These are phyloP conservation scores for Pichia terricola DNA, from an alignment of 1,139 yeast genomes.

Conservation along the genomic window DNA sequence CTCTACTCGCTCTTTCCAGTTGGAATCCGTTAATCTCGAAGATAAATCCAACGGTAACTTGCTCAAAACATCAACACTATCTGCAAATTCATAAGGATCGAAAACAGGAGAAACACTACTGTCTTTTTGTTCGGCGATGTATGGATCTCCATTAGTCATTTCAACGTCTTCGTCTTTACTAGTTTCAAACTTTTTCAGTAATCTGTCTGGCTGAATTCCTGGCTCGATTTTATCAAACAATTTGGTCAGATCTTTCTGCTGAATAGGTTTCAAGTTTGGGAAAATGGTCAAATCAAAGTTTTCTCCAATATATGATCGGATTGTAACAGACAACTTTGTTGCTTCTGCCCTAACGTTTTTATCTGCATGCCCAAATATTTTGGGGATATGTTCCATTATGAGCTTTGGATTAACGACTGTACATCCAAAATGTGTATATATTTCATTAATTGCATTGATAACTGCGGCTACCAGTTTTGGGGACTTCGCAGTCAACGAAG, in stretches of 20 bases:
- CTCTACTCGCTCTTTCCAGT: conserved; percentile 93
- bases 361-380: conserved; percentile 80
- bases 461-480: conserved; percentile 79
- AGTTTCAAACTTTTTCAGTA: conserved; percentile 18
- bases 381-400: conserved; percentile 51
- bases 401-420: conserved; percentile 51
- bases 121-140: conserved; percentile 10
- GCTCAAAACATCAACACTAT: conserved; percentile 51
- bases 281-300: conserved; percentile 52
- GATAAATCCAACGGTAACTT: conserved; percentile 59
- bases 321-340: conserved; percentile 54
- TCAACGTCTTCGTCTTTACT: conserved; percentile 18
- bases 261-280: conserved; percentile 78
- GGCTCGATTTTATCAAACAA: conserved; percentile 47
- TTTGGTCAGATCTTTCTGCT: conserved; percentile 73
- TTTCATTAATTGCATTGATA: conserved; percentile 43
- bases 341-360: conserved; percentile 78
- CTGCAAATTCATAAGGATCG: conserved; percentile 48
- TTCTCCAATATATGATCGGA: conserved; percentile 71
- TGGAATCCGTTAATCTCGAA: conserved; percentile 45
- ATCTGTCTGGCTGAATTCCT: conserved; percentile 45
- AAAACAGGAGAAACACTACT: conserved; percentile 11
- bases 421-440: conserved; percentile 66
- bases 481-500: conserved; percentile 49
- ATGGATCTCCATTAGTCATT: conserved; percentile 19